These are phyloP conservation scores for Starmera amethionina DNA, from an alignment of 805 yeast genomes.

Conservation along the genomic window DNA sequence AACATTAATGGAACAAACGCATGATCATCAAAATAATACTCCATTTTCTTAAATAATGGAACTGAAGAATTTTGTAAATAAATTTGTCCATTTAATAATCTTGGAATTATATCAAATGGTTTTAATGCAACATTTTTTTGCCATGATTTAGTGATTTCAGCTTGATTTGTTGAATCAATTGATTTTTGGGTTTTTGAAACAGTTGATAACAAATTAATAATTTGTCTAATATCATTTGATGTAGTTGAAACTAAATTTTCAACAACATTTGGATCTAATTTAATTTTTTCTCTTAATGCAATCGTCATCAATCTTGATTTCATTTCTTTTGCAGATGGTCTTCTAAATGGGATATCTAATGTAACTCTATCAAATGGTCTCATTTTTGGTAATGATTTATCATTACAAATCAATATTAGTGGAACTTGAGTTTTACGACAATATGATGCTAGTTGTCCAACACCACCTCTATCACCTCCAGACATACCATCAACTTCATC, in stretches of 20 bases:
- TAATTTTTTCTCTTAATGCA: conserved; percentile 75
- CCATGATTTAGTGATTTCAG: conserved; percentile 60
- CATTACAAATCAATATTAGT: conserved; percentile 88
- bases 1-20: conserved; percentile 94
- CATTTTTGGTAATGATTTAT: conserved; percentile 88
- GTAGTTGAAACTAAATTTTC: conserved; percentile 82
- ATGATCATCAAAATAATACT: conserved; percentile 86
- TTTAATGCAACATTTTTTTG: conserved; percentile 83
- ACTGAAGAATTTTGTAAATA: conserved; percentile 44
- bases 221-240: conserved; percentile 87
- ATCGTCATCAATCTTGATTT: conserved; percentile 83
- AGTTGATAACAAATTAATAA: conserved; percentile 80
- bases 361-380: conserved; percentile 85
- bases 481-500: conserved; percentile 99
- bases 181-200: conserved; percentile 63
- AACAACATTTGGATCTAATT: conserved; percentile 69
- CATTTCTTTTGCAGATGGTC: conserved; percentile 80
- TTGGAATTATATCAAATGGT: conserved; percentile 82
- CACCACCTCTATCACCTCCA: conserved; percentile 98
- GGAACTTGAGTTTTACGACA: conserved; percentile 85
- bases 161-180: conserved; percentile 56
- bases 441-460: conserved; percentile 83
- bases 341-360: conserved; percentile 71
- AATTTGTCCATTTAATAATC: conserved; percentile 49
- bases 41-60: conserved; percentile 71